A percentile compares a stretch with the other conserved stretches of the same genome.
Evolutionary conservation across 257 asterid genomes (phyloP).

Genomic region (Paulownia fortunei): DNA sequence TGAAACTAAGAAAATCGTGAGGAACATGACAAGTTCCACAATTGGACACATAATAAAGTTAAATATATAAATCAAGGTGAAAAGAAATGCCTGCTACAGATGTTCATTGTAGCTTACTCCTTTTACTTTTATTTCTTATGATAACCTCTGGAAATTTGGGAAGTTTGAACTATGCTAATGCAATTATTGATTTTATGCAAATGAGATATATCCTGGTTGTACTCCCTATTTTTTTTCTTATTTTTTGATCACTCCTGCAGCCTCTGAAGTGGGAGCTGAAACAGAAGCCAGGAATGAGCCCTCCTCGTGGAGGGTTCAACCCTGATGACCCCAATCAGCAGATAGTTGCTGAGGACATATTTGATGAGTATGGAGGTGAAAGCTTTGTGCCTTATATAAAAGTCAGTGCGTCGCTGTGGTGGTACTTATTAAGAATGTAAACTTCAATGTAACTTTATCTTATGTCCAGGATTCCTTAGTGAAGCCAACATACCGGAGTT

Average conservation of each 20-base stretch:
- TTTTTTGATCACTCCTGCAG: constrained; percentile 33
- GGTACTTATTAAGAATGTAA: not conserved
- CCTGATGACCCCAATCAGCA: constrained; percentile 94
- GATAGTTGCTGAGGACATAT: constrained; percentile 97
- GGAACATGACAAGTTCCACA: not conserved
- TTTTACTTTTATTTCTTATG: not conserved
- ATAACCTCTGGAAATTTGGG: not conserved
- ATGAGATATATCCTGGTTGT: not conserved
- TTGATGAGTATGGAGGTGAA: constrained; percentile 97
- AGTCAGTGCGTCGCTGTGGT: not conserved
- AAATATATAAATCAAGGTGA: not conserved
- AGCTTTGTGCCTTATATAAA: not conserved
- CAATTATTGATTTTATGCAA: not conserved
- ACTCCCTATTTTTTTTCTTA: not conserved
- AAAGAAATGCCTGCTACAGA: not conserved
- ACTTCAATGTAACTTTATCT: not conserved
- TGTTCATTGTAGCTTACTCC: not conserved
- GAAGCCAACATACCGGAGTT: constrained; percentile 73
- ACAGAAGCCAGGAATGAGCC: constrained; percentile 93
- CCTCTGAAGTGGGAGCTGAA: constrained; percentile 94
- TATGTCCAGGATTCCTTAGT: constrained; percentile 74
- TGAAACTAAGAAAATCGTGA: not conserved
- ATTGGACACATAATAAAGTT: not conserved
- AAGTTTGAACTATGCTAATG: not conserved
- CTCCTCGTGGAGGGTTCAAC: constrained; percentile 92